phyloP scores from a whole-genome alignment of 2,329 filamentous ascomycete genomes.

The Proliferodiscus dingleyae region DNA sequence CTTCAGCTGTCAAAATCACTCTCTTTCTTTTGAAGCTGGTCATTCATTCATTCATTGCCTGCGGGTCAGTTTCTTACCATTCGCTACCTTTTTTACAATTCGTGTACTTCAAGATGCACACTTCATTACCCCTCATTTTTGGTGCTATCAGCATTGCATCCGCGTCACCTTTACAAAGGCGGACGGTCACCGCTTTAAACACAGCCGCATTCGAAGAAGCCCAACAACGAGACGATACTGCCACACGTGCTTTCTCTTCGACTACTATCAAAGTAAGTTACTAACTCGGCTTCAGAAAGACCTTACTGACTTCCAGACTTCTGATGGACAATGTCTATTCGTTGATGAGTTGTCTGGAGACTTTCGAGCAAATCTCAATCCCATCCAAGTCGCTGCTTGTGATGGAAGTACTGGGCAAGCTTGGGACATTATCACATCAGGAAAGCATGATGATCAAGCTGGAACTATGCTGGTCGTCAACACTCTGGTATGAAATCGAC shows the following conservation, averaged over 20 bases:
- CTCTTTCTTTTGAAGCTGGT: slow-evolving; percentile 4
- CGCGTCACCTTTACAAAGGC: slow-evolving; percentile 23
- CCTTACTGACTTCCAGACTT: slow-evolving; percentile 30
- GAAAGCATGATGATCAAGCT: slow-evolving; percentile 45
- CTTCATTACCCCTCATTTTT: slow-evolving; percentile 20
- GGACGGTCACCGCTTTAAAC: slow-evolving; percentile 34
- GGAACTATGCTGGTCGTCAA: slow-evolving; percentile 49
- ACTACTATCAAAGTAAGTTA: slow-evolving; percentile 36
- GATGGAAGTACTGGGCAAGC: slow-evolving; percentile 37
- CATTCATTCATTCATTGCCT: slow-evolving; percentile 7
- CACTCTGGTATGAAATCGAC: slow-evolving; percentile 37
- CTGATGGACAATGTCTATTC: slow-evolving; percentile 38
- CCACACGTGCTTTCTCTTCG: slow-evolving; percentile 37
- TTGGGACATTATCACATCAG: slow-evolving; percentile 43
- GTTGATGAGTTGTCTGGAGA: slow-evolving; percentile 41
- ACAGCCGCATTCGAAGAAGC: slow-evolving; percentile 39
- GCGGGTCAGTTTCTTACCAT: slow-evolving; percentile 17
- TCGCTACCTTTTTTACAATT: slow-evolving; percentile 3
- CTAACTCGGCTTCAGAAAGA: neutral
- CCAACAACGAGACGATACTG: slow-evolving; percentile 39
- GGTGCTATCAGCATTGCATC: slow-evolving; percentile 15
- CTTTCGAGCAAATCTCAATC: slow-evolving; percentile 41
- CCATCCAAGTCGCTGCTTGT: slow-evolving; percentile 39
- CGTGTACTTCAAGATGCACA: slow-evolving; percentile 17
- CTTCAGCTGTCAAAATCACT: slow-evolving; percentile 8